These are phyloP conservation scores for Rubus parviflorus DNA, from an alignment of 306 rosid genomes.

Conservation along the genomic window DNA sequence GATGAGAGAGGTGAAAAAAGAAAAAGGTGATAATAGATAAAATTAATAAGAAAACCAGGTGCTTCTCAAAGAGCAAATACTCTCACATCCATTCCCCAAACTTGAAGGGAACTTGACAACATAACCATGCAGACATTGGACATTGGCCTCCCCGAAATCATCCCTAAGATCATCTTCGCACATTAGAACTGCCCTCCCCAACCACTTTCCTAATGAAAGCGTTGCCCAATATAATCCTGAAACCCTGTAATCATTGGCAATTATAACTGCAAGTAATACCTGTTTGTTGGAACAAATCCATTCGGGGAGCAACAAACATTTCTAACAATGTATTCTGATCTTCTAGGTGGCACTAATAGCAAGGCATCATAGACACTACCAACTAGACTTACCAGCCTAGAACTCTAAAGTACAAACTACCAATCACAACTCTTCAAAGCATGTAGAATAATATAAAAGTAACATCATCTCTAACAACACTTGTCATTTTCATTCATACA, in stretches of 20 bases:
- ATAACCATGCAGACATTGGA: not conserved
- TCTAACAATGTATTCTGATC: not conserved
- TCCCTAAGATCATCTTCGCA: not conserved
- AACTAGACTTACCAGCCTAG: not conserved
- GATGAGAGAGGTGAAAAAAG: not conserved
- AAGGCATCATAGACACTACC: not conserved
- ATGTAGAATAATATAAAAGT: not conserved
- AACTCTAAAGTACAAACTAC: not conserved
- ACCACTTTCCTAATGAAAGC: not conserved
- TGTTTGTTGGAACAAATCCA: not conserved
- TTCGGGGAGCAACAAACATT: not conserved
- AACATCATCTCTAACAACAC: not conserved
- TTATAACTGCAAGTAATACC: not conserved
- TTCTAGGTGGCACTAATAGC: constrained; percentile 3
- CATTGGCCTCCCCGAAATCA: not conserved
- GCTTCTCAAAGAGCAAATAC: not conserved
- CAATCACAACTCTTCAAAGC: not conserved
- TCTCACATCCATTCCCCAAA: constrained; percentile 8
- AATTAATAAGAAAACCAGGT: not conserved
- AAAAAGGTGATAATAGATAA: not conserved
- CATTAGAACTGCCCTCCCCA: not conserved
- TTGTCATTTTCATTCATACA: not conserved
- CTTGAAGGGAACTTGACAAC: not conserved
- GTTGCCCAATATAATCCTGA: not conserved
- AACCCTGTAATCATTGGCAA: constrained; percentile 4